Percentiles rank a stretch among this genome's conserved stretches.
Conservation (phyloP, 345 rosid genomes). For the Lenwebbia sp. region DNA sequence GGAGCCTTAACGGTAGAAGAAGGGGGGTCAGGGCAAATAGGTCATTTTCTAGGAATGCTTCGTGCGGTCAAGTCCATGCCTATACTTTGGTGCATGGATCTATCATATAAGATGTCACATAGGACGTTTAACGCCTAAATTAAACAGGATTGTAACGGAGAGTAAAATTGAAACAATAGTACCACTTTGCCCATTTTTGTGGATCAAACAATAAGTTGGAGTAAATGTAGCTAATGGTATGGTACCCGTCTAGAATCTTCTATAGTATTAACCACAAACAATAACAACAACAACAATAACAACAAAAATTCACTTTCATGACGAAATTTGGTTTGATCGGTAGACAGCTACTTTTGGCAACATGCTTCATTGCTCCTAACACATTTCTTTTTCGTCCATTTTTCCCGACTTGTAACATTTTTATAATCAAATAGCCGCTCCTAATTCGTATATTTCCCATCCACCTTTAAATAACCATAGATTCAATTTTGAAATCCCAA, state of each 20-base stretch:
- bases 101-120: neutral
- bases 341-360: neutral
- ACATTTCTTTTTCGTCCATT: neutral
- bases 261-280: too few relatives aligned
- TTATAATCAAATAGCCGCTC: neutral
- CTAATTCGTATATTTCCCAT: neutral
- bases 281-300: too few relatives aligned
- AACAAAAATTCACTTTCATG: neutral
- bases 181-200: neutral
- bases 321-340: neutral
- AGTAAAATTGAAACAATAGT: neutral
- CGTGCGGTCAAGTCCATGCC: too few relatives aligned
- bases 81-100: too few relatives aligned
- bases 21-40: too few relatives aligned
- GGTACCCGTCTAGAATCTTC: too few relatives aligned
- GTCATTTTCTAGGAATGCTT: too few relatives aligned
- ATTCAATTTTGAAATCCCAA: neutral
- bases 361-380: neutral
- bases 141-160: neutral
- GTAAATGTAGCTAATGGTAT: neutral
- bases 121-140: neutral
- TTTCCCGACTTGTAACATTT: neutral
- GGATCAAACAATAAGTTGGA: neutral
- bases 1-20: too few relatives aligned
- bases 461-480: neutral